Base-by-base conservation (phyloP, 305 asterid genomes). In the Solanum aculeatissimum region DNA sequence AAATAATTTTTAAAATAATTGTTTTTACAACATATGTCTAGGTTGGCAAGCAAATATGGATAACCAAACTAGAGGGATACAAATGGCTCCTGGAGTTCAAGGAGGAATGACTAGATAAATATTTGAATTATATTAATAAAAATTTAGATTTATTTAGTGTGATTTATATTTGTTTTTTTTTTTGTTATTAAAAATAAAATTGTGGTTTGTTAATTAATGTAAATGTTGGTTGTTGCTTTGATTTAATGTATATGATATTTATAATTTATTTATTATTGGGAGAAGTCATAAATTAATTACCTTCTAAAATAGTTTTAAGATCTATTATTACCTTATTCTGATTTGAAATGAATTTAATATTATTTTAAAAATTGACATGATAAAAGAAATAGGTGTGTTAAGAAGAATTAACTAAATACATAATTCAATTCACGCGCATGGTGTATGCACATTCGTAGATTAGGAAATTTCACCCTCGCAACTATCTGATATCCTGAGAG, bases 21-120 rank as follows among this genome's bases (percentile, higher is more conserved):
- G 25, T 7, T 27, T 72, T 75, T 15, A 49, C 62, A 32, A 68
- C 47, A 75, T 2, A 23, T 65, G 71, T 32, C 38, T 16, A 91
- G 92, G 93, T 43, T 91, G 94, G 92, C 83, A 88, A 0, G 89
- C 80, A 35, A 90, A 85, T 86, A 83, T 81, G 83, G 89, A 86
- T n/a, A 83, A 11, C 47, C 88, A 87, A 53, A 86, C 53, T 65
- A 86, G 7, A 62, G 92, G 84, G 74, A 42, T 35, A 9, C 57
- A 82, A 62, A 75, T 32, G 84, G 90, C 91, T 19, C 92, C 93
- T 3, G 62, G 4, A 13, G 81, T 77, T 42, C 72, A 87, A 66
- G 84, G 83, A 45, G 88, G 88, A 77, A 89, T 91, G 93, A 69
- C 14, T 25, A 78, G 87, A 85, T 89, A 88, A 86, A 72, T 65